phyloP scores from a whole-genome alignment of 805 yeast species.

The Kuraishia ogatae region DNA sequence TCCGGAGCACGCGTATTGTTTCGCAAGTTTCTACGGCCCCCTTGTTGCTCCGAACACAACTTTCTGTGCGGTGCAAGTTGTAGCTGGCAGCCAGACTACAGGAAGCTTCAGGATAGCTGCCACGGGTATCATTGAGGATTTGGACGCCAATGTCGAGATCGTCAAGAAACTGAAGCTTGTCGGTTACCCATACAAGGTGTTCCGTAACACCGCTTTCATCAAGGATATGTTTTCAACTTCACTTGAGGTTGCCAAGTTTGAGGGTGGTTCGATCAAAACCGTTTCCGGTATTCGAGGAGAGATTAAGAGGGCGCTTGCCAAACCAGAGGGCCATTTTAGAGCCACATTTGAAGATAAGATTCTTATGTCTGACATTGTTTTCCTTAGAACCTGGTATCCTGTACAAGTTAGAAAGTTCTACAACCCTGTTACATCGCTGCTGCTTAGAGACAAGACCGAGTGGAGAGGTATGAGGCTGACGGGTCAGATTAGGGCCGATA shows the following conservation, averaged over 20 bases:
- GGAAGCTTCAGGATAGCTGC: constrained; percentile 94
- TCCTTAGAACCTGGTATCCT: constrained; percentile 95
- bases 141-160: constrained; percentile 82
- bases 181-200: constrained; percentile 89
- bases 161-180: constrained; percentile 93
- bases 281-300: constrained; percentile 98
- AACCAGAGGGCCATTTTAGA: constrained; percentile 92
- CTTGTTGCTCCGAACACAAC: constrained; percentile 96
- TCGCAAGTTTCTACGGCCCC: constrained; percentile 95
- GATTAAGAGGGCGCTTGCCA: constrained; percentile 86
- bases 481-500: constrained; percentile 83
- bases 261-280: constrained; percentile 94
- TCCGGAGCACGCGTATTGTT: constrained; percentile 96
- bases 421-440: constrained; percentile 90
- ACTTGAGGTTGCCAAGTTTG: constrained; percentile 93
- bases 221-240: constrained; percentile 93
- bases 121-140: constrained; percentile 92
- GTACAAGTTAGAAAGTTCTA: constrained; percentile 84
- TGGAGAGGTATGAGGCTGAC: constrained; percentile 98
- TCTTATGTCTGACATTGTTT: constrained; percentile 80
- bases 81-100: constrained; percentile 75
- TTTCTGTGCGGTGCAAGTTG: constrained; percentile 88
- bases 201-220: constrained; percentile 93
- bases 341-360: constrained; percentile 97
- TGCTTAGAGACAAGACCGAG: constrained; percentile 65